phyloP scores from a whole-genome alignment of 495 filamentous ascomycete genomes.

The Aspergillus biplanus region DNA sequence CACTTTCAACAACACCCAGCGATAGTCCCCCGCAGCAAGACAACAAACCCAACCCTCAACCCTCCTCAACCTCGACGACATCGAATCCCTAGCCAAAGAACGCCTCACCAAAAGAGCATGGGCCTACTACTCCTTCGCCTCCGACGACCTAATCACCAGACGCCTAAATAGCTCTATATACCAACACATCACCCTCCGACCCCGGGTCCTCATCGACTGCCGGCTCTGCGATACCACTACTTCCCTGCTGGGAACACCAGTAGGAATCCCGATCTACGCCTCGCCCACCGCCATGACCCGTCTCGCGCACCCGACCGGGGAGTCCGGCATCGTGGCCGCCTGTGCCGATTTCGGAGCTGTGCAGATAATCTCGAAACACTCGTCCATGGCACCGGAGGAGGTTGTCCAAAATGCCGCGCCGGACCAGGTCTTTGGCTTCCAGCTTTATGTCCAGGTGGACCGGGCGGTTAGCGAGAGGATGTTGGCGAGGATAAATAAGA shows the following conservation, averaged over 20 bases:
- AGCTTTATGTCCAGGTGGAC: constrained; percentile 85
- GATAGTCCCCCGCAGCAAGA: neutral
- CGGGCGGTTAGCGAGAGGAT: constrained; percentile 79
- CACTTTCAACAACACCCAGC: neutral
- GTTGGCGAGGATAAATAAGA: constrained; percentile 74
- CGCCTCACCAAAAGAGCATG: constrained; percentile 78
- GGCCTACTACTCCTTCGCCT: constrained; percentile 92
- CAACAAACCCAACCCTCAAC: constrained; percentile 8
- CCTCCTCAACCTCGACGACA: constrained; percentile 77
- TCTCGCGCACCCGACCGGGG: constrained; percentile 82
- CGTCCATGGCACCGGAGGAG: constrained; percentile 83
- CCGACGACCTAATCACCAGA: constrained; percentile 80
- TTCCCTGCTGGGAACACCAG: constrained; percentile 65
- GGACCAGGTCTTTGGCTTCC: constrained; percentile 85
- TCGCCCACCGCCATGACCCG: constrained; percentile 89
- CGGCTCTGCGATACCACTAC: constrained; percentile 69
- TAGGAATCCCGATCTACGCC: constrained; percentile 77
- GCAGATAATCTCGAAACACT: constrained; percentile 87
- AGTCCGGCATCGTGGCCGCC: constrained; percentile 80
- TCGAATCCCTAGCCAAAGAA: constrained; percentile 69
- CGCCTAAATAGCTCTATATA: constrained; percentile 77
- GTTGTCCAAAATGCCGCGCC: constrained; percentile 69
- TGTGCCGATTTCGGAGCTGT: constrained; percentile 73
- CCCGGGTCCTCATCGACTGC: constrained; percentile 85
- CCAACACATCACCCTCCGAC: constrained; percentile 77